Evolutionary conservation across 2,329 filamentous ascomycete species (phyloP).

Genomic region (Arachnomyces sp.): DNA sequence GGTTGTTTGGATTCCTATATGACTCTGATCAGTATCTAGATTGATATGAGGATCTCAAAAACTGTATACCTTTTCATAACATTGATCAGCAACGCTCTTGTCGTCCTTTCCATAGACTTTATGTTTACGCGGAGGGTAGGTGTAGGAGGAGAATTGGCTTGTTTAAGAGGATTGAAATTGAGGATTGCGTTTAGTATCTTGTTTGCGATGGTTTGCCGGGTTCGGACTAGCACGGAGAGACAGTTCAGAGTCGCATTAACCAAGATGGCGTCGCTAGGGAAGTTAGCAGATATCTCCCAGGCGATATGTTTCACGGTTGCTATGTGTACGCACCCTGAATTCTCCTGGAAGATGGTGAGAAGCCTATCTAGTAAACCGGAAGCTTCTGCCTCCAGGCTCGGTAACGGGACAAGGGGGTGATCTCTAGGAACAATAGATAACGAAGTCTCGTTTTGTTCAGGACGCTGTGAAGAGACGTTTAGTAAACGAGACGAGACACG

Average conservation of each 20-base stretch:
- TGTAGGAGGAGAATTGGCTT: conserved; percentile 68
- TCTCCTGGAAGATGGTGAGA: conserved; percentile 75
- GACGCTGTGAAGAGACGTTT: conserved; percentile 45
- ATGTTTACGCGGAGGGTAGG: conserved; percentile 72
- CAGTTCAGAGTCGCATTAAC: conserved; percentile 89
- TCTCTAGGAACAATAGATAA: conserved; percentile 75
- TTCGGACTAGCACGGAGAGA: conserved; percentile 72
- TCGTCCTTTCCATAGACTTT: conserved; percentile 92
- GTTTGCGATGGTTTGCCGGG: conserved; percentile 68
- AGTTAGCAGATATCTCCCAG: conserved; percentile 3
- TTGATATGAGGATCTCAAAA: background rate
- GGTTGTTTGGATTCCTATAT: conserved; percentile 67
- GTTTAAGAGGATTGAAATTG: conserved; percentile 83
- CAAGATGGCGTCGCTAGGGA: conserved; percentile 67
- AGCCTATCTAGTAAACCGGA: conserved; percentile 84
- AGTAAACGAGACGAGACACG: conserved; percentile 1
- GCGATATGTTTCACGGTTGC: background rate
- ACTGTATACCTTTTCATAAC: conserved; percentile 63
- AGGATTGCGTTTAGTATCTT: conserved; percentile 80
- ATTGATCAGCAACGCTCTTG: conserved; percentile 73
- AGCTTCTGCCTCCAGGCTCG: conserved; percentile 84
- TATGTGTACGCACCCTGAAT: conserved; percentile 57
- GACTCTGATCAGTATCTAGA: conserved; percentile 15
- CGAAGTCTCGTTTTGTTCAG: conserved; percentile 73
- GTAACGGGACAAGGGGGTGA: conserved; percentile 69